Evolutionary conservation across 2,329 filamentous ascomycete genomes (phyloP).

Genomic region (Zymoseptoria ardabiliae): DNA sequence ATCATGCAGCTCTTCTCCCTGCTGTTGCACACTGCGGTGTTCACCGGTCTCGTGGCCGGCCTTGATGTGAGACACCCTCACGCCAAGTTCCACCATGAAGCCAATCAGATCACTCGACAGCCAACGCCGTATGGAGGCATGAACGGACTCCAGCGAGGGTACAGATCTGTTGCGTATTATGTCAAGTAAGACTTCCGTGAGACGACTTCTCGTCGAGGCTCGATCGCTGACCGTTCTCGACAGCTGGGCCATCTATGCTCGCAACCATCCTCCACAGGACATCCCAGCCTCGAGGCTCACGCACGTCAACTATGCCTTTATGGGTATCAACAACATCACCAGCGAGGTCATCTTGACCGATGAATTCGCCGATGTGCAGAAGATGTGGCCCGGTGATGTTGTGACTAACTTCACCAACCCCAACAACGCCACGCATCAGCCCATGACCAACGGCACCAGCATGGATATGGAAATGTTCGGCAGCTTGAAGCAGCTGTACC

Average conservation of each 20-base stretch:
- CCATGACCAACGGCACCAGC: background rate
- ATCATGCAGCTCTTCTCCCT: background rate
- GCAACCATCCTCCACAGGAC: conserved; percentile 73
- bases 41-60: background rate
- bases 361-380: conserved; percentile 58
- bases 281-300: conserved; percentile 73
- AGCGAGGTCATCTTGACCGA: conserved; percentile 72
- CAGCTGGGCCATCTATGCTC: conserved; percentile 51
- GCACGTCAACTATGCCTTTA: conserved; percentile 84
- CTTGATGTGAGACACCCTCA: conserved; percentile 1
- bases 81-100: conserved; percentile 10
- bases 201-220: background rate
- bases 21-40: background rate
- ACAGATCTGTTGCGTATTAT: conserved; percentile 64
- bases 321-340: conserved; percentile 67
- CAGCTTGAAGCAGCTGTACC: conserved; percentile 65
- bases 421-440: conserved; percentile 25
- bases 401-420: conserved; percentile 35
- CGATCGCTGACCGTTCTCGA: conserved; percentile 3
- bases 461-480: conserved; percentile 65
- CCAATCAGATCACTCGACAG: background rate
- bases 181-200: conserved; percentile 50
- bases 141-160: conserved; percentile 34
- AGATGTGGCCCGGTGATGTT: conserved; percentile 57
- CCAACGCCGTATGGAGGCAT: background rate